Base-by-base conservation (phyloP, 225 moss, liverwort and hornwort species). In the Sphagnum contortum region DNA sequence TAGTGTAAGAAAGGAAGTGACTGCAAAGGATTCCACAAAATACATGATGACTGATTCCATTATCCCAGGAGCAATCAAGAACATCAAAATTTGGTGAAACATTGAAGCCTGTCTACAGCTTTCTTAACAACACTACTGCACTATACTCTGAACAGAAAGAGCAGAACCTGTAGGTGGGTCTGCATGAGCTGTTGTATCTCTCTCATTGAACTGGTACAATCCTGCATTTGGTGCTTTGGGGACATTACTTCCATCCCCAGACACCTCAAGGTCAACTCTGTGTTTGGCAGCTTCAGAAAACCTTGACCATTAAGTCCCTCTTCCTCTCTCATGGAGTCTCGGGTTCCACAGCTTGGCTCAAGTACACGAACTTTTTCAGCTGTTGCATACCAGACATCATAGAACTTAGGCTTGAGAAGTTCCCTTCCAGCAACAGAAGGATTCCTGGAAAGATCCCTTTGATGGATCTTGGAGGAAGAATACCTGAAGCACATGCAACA, bases 161-260 rank as follows among this genome's bases (percentile, higher is more conserved):
- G 7, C 2, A 50, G 47, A 62, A 82, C 86, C 79, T 80, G 55
- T 0, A 86, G 70, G 57, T 86, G 82, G 57, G 74, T 57, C 50
- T 83, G 66, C 77, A 86, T 61, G 6, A 86, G 59, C n/a, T 64
- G n/a, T 10, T 83, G 86, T 79, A 86, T 80, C 71, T 80, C 83
- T n/a, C 66, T 73, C 46, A 86, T 44, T 61, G 77, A 74, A 4
- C 44, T 47, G 12, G 69, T 62, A 10, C 72, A 74, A 7, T 57
- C 69, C 2, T 47, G 29, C 2, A 44, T 44, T 46, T 53, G 69
- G 3, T 49, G 53, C 56, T 66, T 57, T 46, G 55, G 7, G 57
- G 48, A 48, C 13, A 12, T 11, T 11, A 56, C 14, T 3, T 13
- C 4, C 49, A 48, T 2, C 50, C 55, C 13, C 44, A 9, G 50